Base-by-base conservation (phyloP, 208 protist genomes). In the Vickermania spadyakhi region DNA sequence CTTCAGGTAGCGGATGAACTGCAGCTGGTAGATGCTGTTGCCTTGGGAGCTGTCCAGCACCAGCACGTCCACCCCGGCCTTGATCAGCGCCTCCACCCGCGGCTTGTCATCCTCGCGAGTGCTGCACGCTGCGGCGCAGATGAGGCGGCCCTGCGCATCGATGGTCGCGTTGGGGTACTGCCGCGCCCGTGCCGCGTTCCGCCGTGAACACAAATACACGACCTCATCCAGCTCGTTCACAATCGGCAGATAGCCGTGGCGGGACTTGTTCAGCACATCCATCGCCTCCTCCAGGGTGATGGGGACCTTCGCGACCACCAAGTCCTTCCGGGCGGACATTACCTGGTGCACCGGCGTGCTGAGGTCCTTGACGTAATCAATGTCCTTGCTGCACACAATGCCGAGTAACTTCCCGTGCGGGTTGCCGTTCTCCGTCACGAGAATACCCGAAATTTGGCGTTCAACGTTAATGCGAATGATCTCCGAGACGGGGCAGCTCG, bases 311-410 rank as follows among this genome's bases (percentile, higher is more conserved):
- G 86, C 89, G 45, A 93, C 80, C 50, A 82, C 93, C 82, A 96
- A 85, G 57, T 71, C 72, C 65, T 77, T 73, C 5, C 84, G 84
- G 41, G 54, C 66, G 61, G 82, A 96, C 92, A 97, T 97, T 18
- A 94, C 82, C 45, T 93, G 77, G 21, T 65, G 62, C 1, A 98
- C 76, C 0, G 71, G 72, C 1, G 72, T 78, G 18, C 56, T 65
- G 58, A 78, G 73, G 72, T 98, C 86, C 64, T 94, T 86, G 27
- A 98, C 76, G 71, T 98, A 99, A 81, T 98, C 97, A 55, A 98
- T 92, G 68, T 99, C 98, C 66, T 98, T 96, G 21, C 81, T 82
- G 64, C 96, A 98, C 27, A 99, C 94, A 18, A 99, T 97, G 54
- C 97, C 97, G 21, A 99, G 68, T 4, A 99, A 79, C 74, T 97